Evolutionary conservation across 345 rosid genomes (phyloP), one percentile per base, ranked within the genome.

Genomic region (Lepidium sativum): DNA sequence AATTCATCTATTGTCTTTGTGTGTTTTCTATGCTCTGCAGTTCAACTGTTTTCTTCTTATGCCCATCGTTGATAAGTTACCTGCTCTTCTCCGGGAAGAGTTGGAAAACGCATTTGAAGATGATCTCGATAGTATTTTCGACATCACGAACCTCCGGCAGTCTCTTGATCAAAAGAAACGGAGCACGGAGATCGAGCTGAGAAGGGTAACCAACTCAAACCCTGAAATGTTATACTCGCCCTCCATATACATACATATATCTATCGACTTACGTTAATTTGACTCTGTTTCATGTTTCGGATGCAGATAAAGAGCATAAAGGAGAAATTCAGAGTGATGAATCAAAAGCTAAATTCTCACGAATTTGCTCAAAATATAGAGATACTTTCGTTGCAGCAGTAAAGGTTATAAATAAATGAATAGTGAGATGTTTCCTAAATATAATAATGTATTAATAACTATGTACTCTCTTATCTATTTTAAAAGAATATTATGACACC

Each of bases 41-140:
- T 92, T 88, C 82, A 92, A 92, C 78, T 88, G 98, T 78, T 92
- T 92, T 74, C 89, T 92, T 71, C 80, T 86, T 47, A 92, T 88
- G 98, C 98, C 95, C 0, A 88, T 92, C 6, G 88, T 92, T 47
- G 98, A 92, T 82, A 92, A 89, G 85, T 75, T 92, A 65, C 98
- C 96, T 41, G 86, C 89, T 47, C 92, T 84, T 54, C 91, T 92
- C 25, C 83, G 91, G 47, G 91, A 85, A 74, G 98, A 89, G 82
- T 81, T 92, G 63, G 98, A 92, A 75, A 83, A 87, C 65, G 95
- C 92, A 31, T 92, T 86, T 72, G 80, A 81, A 60, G 95, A 87
- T 64, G 88, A 92, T 55, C 56, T 92, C 29, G 98, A 86, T 77
- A 80, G 80, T 75, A 87, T 92, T 43, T 89, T 89, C 60, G 91